These are phyloP conservation scores for Periconia sp. DNA, from an alignment of 2,329 filamentous ascomycete genomes.

Conservation along the genomic window DNA sequence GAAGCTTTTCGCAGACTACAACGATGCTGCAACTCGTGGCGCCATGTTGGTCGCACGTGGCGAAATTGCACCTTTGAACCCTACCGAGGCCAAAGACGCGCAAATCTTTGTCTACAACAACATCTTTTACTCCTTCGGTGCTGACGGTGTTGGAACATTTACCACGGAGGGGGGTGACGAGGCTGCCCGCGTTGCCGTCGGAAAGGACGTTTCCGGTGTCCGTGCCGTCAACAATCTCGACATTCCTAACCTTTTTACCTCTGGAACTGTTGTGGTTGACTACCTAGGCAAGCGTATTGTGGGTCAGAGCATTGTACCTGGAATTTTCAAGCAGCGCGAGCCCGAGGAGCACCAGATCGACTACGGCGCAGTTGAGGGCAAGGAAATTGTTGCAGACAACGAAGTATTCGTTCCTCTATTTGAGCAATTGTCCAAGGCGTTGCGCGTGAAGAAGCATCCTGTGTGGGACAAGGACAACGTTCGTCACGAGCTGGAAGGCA, in stretches of 20 bases:
- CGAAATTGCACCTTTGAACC: conserved; percentile 91
- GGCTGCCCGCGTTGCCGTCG: conserved; percentile 90
- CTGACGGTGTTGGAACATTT: conserved; percentile 96
- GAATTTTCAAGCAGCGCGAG: conserved; percentile 98
- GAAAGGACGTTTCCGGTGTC: conserved; percentile 94
- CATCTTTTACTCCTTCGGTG: conserved; percentile 98
- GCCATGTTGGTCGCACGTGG: conserved; percentile 90
- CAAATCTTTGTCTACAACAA: conserved; percentile 99
- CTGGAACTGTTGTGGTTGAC: conserved; percentile 93
- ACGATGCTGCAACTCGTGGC: conserved; percentile 88
- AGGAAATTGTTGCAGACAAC: conserved; percentile 90
- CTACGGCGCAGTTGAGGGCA: conserved; percentile 96
- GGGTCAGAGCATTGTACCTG: conserved; percentile 95
- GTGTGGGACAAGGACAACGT: conserved; percentile 98
- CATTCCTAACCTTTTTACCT: conserved; percentile 90
- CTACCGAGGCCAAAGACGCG: conserved; percentile 86
- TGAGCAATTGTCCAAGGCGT: conserved; percentile 83
- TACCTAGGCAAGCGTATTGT: conserved; percentile 97
- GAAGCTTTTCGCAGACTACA: conserved; percentile 97
- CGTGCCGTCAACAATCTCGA: conserved; percentile 96
- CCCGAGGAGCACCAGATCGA: conserved; percentile 98
- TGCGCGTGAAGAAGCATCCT: conserved; percentile 90
- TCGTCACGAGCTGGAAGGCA: conserved; percentile 88
- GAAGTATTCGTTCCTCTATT: conserved; percentile 83
- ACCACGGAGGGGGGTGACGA: conserved; percentile 95